Evolutionary conservation across 179 eudicot species (phyloP), one percentile per base, ranked within the genome.

Genomic region (Kewa caespitosa): DNA sequence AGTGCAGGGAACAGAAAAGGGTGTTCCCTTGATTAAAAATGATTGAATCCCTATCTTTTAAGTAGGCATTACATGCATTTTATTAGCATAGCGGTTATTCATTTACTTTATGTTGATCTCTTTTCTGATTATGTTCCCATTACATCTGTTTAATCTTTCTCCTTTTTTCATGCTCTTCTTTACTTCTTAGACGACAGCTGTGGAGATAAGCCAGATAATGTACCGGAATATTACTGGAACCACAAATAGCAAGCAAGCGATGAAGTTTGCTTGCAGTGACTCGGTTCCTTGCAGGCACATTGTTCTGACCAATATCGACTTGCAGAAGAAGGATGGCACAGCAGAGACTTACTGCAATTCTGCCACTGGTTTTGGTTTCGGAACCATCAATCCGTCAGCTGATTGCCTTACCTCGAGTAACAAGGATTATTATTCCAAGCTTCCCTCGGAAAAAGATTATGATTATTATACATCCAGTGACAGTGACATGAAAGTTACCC

Each of bases 191-290:
- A 83, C 97, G 54, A 80, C 94, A 23, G 97, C 97, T 2, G 90
- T 93, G 78, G 84, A 91, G 81, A 81, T 93, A 79, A 93, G 91
- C 62, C 81, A 89, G 82, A 82, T 93, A 10, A 76, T 91, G 87
- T 93, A 91, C 86, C 80, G 84, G 66, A 91, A 91, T 81, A 87
- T 93, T 36, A 88, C 84, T 22, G 98, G 98, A 78, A 91, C 94
- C 22, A 86, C 94, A 43, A 84, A 64, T 78, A 90, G 90, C 86
- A 76, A 86, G 75, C 70, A 74, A 69, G 97, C 97, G 31, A 91
- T 93, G 89, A 86, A 84, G 76, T 93, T 93, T 74, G 93, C 90
- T 0, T 93, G 98, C 81, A 93, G 98, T 48, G 87, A 93, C 81
- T 38, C 83, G 1, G 87, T 86, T 62, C 98, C 98, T n/a, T 93